Base-by-base conservation (phyloP, 352 stramenopile species). In the Pythium phragmitis region DNA sequence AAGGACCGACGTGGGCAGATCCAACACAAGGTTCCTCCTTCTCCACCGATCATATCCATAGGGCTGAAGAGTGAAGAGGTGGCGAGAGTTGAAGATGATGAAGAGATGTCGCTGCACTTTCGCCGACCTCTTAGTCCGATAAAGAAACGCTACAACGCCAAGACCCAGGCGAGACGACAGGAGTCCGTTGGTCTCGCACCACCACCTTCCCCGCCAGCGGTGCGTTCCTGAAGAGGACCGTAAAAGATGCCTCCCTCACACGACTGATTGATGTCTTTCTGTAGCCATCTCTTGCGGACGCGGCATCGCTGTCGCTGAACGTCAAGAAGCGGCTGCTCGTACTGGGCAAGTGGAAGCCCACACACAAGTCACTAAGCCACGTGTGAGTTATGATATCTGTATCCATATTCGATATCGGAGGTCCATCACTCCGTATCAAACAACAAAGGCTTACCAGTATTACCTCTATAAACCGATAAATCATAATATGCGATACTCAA, bases 271-370 rank as follows among this genome's bases (percentile, higher is more conserved):
- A 23, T 26, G 16, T 33, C 5, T 42, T 16, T 54, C 4, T 37
- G 14, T 57, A 71, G 65, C 70, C 58, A 0, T 60, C 68, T 13
- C 49, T 90, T 13, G 57, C 67, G 8, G 81, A 90, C 7, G 75
- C 77, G 2, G 74, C 75, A 19, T 63, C 73, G 50, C 74, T 90
- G 19, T 80, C 79, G 1, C 70, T 87, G 8, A 69, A 79, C 13
- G 79, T 90, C 41, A 86, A 84, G 61, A 86, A 87, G 67, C 77
- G 81, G 7, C 50, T 88, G 16, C 36, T 85, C 4, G 52, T 87
- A 30, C 70, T 88, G 13, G 75, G 80, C 14, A 78, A 80, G 51
- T 86, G 79, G 77, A 70, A 69, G 36, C 63, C 63, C 16, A 17
- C 63, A n/a, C 63, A 69, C 41, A 64, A 50, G 45, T 59, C 53